Conservation (phyloP, 495 filamentous ascomycete species). For the Chaetomidium leptoderma region DNA sequence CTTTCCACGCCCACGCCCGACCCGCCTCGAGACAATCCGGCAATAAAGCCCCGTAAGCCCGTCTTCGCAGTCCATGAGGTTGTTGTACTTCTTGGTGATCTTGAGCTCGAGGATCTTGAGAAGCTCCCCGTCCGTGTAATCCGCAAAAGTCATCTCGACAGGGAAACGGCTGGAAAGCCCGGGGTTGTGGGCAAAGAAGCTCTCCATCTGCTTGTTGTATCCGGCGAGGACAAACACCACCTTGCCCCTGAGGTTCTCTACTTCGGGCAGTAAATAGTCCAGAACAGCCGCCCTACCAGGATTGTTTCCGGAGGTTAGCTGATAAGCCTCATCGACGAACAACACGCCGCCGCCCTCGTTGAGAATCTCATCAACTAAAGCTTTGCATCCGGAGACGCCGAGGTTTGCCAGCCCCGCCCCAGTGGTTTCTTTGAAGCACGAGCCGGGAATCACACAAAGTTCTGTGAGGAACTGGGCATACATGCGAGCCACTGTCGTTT, state of each 20-base stretch:
- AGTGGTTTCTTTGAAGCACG: slow-evolving; percentile 61
- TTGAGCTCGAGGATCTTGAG: slow-evolving; percentile 53
- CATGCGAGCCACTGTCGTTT: slow-evolving; percentile 75
- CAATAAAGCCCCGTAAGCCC: slow-evolving; percentile 60
- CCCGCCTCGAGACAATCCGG: slow-evolving; percentile 57
- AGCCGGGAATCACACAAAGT: slow-evolving; percentile 52
- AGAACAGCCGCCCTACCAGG: slow-evolving; percentile 58
- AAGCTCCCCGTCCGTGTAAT: slow-evolving; percentile 66
- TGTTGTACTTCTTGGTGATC: slow-evolving; percentile 42
- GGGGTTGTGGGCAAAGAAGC: slow-evolving; percentile 73
- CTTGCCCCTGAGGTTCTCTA: slow-evolving; percentile 71
- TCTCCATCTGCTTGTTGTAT: slow-evolving; percentile 74
- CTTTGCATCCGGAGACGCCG: slow-evolving; percentile 55
- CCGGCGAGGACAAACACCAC: slow-evolving; percentile 74
- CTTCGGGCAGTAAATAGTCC: slow-evolving; percentile 69
- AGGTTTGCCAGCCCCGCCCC: slow-evolving; percentile 63
- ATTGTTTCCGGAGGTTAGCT: slow-evolving; percentile 55
- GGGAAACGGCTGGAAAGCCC: slow-evolving; percentile 72
- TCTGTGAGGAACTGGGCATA: slow-evolving; percentile 67
- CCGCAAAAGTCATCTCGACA: slow-evolving; percentile 58
- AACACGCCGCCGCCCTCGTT: slow-evolving; percentile 62
- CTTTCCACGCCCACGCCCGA: slow-evolving; percentile 57
- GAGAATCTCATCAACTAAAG: slow-evolving; percentile 53
- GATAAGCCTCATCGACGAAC: slow-evolving; percentile 79
- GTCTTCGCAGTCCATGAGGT: slow-evolving; percentile 56